Evolutionary conservation across 129 eudicot species (phyloP), one percentile per base, ranked within the genome.

Genomic region (Lonicera japonica): DNA sequence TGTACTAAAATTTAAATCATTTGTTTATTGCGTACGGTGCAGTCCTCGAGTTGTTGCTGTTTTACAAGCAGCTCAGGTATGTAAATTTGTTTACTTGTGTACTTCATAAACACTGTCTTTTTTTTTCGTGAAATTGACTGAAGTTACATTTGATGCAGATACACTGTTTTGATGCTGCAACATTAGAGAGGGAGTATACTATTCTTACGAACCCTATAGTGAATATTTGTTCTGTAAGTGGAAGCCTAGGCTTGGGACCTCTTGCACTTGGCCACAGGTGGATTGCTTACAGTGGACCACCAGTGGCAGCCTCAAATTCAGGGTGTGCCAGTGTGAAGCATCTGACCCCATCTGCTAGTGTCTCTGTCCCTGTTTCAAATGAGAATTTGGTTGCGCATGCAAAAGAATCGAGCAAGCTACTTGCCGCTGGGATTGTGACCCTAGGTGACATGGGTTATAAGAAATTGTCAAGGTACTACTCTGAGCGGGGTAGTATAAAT

Each of bases 361-460:
- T 73, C 61, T 69, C 86, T 11, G 45, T 73, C 43, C 69, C 77
- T 21, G 74, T 81, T 34, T 70, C 86, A 25, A 84, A 78, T 69
- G 97, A 94, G 60, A 84, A 82, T 64, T 73, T 84, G 63, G 90
- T 91, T 78, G 97, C 90, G 4, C 97, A 82, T 76, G 97, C 97
- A 3, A 82, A 79, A 71, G 96, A 87, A 73, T 90, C 97, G 50
- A 84, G 97, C 83, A 90, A 84, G 67, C 95, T 86, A 63, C 78
- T 90, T 69, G 97, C 97, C 59, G 90, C 90, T 21, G 96, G 96
- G 61, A 86, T 91, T 65, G 90, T 81, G 45, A 82, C 94, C 16
- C 81, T 91, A 22, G 96, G 97, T 23, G 96, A 87, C 59, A 80
- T 74, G 56, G 94, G 97, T 51, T 87, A 87, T 69, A 87, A 87